Percentiles rank a stretch among this genome's conserved stretches.
These are phyloP conservation scores for Cornus kousa DNA, from an alignment of 148 eudicot genomes.

Conservation along the genomic window DNA sequence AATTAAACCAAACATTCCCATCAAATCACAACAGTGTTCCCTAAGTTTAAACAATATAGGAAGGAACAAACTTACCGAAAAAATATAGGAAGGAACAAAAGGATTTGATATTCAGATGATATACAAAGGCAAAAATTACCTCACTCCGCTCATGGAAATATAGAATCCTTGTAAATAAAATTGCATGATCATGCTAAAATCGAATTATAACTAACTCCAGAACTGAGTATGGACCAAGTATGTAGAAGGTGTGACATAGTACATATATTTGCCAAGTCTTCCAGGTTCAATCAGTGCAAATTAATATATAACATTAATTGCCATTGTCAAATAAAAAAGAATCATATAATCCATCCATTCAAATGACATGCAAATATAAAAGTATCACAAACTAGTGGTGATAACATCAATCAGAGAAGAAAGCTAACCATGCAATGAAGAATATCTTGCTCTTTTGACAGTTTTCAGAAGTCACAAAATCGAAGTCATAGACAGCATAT, in stretches of 20 bases:
- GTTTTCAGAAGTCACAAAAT: conserved; percentile 73
- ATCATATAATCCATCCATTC: neutral
- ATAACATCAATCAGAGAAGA: neutral
- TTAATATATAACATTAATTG: too few species aligned
- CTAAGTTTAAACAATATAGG: neutral
- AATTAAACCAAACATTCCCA: too few species aligned
- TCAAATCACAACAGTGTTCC: too few species aligned
- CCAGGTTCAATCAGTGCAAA: too few species aligned
- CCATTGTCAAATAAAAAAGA: neutral
- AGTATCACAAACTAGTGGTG: neutral
- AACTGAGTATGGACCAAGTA: too few species aligned
- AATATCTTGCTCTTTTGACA: conserved; percentile 82
- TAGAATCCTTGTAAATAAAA: too few species aligned
- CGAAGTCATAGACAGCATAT: conserved; percentile 68
- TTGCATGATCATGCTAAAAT: too few species aligned
- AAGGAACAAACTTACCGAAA: neutral
- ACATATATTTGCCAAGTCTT: neutral
- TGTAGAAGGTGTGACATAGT: neutral
- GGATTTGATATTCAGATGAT: neutral
- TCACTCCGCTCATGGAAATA: too few species aligned
- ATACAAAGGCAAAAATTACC: too few species aligned
- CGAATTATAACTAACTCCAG: too few species aligned
- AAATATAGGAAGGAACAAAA: neutral
- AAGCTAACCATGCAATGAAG: conserved; percentile 70
- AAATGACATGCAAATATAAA: neutral